Conservation (phyloP, 345 rosid species). For the Viola odorata region DNA sequence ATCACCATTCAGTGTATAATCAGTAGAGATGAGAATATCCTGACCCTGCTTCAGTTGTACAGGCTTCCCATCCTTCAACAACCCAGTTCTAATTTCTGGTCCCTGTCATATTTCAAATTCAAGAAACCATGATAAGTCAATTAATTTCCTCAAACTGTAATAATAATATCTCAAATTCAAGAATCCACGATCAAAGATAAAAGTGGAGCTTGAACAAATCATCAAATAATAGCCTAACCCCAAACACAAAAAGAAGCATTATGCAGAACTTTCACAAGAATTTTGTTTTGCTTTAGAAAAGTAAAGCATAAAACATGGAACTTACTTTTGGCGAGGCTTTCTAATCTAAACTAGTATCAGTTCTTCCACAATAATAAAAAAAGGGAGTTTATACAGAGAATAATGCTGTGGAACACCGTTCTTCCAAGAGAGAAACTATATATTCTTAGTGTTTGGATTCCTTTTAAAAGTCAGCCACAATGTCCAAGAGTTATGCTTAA, state of each 20-base stretch:
- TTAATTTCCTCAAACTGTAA: background rate
- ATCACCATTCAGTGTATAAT: constrained; percentile 26
- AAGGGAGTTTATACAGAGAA: constrained; percentile 8
- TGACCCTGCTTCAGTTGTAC: constrained; percentile 19
- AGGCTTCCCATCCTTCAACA: constrained; percentile 23
- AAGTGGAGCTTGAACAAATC: too few species aligned
- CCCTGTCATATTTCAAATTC: constrained; percentile 12
- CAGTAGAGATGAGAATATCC: constrained; percentile 22
- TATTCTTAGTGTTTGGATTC: too few species aligned
- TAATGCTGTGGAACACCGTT: constrained; percentile 4
- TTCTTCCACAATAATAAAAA: background rate
- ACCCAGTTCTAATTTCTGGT: constrained; percentile 26
- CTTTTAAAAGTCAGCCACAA: too few species aligned
- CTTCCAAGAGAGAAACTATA: background rate
- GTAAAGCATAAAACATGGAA: background rate
- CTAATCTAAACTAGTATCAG: background rate
- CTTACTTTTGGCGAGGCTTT: background rate
- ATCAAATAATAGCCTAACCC: too few species aligned
- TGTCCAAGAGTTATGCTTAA: too few species aligned
- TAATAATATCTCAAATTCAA: too few species aligned
- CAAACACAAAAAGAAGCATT: too few species aligned
- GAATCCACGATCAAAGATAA: too few species aligned
- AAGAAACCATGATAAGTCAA: background rate
- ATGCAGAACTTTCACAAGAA: background rate
- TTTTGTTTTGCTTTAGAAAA: constrained; percentile 5